A percentile compares a stretch with the other conserved stretches of the same genome.
Conservation (phyloP, 2,329 filamentous ascomycete species). For the Xylariaceae sp. region DNA sequence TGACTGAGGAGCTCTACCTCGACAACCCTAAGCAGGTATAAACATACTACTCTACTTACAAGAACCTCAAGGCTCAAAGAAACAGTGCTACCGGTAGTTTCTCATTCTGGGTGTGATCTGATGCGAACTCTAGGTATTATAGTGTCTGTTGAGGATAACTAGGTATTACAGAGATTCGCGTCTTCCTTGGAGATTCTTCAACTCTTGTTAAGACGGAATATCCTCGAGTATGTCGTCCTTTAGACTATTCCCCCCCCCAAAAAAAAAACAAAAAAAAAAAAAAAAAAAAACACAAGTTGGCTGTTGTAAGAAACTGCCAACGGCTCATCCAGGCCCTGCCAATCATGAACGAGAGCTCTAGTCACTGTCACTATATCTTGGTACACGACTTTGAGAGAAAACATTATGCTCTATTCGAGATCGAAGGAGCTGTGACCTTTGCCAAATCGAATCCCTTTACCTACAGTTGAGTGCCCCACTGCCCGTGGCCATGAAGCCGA, state of each 20-base stretch:
- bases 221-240: constrained; percentile 40
- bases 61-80: too few species aligned
- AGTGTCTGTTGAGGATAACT: neutral
- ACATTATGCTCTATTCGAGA: constrained; percentile 46
- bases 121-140: too few species aligned
- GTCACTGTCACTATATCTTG: constrained; percentile 29
- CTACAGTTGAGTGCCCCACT: constrained; percentile 42
- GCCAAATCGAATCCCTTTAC: constrained; percentile 42
- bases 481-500: constrained; percentile 44
- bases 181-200: constrained; percentile 1
- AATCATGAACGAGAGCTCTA: constrained; percentile 43
- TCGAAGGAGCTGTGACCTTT: constrained; percentile 47
- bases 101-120: too few species aligned
- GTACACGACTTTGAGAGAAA: constrained; percentile 36
- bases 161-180: neutral
- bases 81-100: too few species aligned
- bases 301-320: constrained; percentile 39
- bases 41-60: too few species aligned
- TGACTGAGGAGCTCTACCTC: too few species aligned
- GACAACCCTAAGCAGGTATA: too few species aligned
- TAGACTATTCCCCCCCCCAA: constrained; percentile 41
- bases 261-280: too few species aligned
- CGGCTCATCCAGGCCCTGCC: constrained; percentile 44
- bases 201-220: constrained; percentile 34
- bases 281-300: constrained; percentile 42